phyloP scores from a whole-genome alignment of 106 monocot species.

The Dioscorea dumetorum region DNA sequence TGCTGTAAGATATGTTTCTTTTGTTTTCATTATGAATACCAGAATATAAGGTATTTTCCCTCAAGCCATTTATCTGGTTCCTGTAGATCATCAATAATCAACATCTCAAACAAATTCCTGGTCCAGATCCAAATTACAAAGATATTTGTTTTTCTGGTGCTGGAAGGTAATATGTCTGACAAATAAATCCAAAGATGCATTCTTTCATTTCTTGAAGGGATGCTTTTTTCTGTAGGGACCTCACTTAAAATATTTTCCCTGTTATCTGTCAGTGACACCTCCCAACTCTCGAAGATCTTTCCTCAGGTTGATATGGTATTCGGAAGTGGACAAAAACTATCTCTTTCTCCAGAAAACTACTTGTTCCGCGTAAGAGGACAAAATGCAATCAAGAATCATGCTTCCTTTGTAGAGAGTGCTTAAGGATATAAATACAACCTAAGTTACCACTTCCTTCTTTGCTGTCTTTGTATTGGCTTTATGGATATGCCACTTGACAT shows the following conservation, averaged over 20 bases:
- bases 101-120: conserved; percentile 64
- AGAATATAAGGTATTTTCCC: too few species aligned
- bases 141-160: conserved; percentile 90
- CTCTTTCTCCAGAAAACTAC: conserved; percentile 93
- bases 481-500: too few species aligned
- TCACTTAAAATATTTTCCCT: background rate
- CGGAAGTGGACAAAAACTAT: conserved; percentile 66
- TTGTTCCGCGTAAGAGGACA: conserved; percentile 67
- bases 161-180: conserved; percentile 48
- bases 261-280: conserved; percentile 40
- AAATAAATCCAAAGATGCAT: background rate
- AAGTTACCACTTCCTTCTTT: too few species aligned
- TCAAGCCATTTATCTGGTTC: too few species aligned
- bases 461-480: too few species aligned
- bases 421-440: too few species aligned
- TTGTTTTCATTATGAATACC: background rate
- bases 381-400: background rate
- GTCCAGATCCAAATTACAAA: conserved; percentile 77
- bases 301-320: conserved; percentile 92
- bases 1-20: conserved; percentile 47
- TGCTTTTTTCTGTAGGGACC: background rate
- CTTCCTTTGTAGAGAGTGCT: background rate
- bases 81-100: conserved; percentile 16
- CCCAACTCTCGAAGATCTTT: conserved; percentile 52
- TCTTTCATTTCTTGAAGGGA: background rate